Evolutionary conservation across 441 rosid genomes (phyloP), one percentile per base, ranked within the genome.

Genomic region (Adansonia grandidieri): DNA sequence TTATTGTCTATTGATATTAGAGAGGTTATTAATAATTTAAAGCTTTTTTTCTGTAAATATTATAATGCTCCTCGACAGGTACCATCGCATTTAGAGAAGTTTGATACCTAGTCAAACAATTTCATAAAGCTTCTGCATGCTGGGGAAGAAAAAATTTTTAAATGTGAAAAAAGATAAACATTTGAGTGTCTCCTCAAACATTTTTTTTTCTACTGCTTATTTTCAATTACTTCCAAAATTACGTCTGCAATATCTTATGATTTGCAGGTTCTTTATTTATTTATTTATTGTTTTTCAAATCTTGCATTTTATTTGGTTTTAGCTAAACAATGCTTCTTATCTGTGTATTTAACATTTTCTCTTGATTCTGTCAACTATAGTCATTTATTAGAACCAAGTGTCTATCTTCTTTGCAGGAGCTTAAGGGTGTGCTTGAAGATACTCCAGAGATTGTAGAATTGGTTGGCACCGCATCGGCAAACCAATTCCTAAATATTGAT

Each of bases 381-480:
- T 80, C 44, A 60, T 70, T 75, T 19, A 75, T 53, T 32, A 37
- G 62, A 24, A 37, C 15, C 19, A 15, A 73, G 54, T 80, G 64
- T 73, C 40, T 74, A 14, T 54, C 40, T 47, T 78, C 37, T 68
- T 51, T 79, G 20, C 90, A 96, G 99, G 99, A 94, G 81, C 90
- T 96, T 51, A 93, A 90, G 87, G 85, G 74, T 62, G 95, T 92
- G 77, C 85, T 96, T 76, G 77, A 78, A 66, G 83, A 82, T 83
- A 87, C 93, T 74, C 97, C 98, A 9, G 99, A 96, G 87, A 87
- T 96, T n/a, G 87, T 91, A 60, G 94, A 91, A 82, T 81, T 96
- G 76, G 89, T 94, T 45, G 97, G 96, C 66, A 78, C 69, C 10
- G 83, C 80, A 77, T 88, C 86, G 69, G 87, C 89, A 67, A 82